A percentile compares a stretch with the other conserved stretches of the same genome.
These are phyloP conservation scores for Camellia lanceoleosa DNA, from an alignment of 148 eudicot species.

Conservation along the genomic window DNA sequence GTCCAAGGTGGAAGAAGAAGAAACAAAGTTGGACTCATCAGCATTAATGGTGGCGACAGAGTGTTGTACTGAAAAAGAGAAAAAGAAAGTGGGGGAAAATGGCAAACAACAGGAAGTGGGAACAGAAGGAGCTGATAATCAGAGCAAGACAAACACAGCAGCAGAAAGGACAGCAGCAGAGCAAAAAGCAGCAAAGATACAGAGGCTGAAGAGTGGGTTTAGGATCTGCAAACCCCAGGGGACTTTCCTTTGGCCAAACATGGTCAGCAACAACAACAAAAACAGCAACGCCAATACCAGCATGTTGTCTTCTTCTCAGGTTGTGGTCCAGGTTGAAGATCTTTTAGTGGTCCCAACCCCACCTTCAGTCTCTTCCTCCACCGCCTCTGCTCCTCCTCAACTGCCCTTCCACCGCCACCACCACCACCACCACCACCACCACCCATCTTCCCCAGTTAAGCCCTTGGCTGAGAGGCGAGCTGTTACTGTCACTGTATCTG, in stretches of 20 bases:
- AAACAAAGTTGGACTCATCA: not conserved
- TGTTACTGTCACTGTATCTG: slow-evolving; percentile 25
- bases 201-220: too few relatives aligned
- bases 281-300: not conserved
- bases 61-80: not conserved
- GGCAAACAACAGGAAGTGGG: not conserved
- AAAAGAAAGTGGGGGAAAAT: not conserved
- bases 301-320: slow-evolving; percentile 36
- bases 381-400: slow-evolving; percentile 22
- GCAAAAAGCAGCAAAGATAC: too few relatives aligned
- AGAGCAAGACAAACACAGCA: not conserved
- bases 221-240: too few relatives aligned
- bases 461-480: slow-evolving; percentile 19
- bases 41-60: too few relatives aligned
- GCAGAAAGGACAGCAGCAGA: not conserved
- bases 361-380: slow-evolving; percentile 52
- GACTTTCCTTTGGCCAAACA: too few relatives aligned
- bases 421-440: slow-evolving; percentile 36
- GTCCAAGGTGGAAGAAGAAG: not conserved
- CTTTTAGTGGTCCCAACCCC: slow-evolving; percentile 8
- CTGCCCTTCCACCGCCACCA: slow-evolving; percentile 28
- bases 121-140: not conserved
- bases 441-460: slow-evolving; percentile 40
- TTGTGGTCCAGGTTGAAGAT: too few relatives aligned
- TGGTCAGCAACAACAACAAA: not conserved